Evolutionary conservation across 805 yeast genomes (phyloP).

Genomic region (Saccharomycopsis sp.): DNA sequence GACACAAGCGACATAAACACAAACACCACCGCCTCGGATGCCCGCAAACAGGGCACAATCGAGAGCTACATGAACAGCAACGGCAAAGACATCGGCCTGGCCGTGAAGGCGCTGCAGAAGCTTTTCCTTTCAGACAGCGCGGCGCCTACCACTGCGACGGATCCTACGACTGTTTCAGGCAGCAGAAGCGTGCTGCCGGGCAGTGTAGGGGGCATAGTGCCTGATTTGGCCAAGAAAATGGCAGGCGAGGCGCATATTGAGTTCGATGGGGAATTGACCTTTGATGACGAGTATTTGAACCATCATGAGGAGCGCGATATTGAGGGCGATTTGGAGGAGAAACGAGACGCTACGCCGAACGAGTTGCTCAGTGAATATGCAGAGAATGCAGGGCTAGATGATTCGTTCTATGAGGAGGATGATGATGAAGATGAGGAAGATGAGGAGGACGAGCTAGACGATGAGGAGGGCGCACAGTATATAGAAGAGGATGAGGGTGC

Average conservation of each 20-base stretch:
- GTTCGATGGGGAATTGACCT: constrained; percentile 3
- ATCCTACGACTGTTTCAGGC: constrained; percentile 2
- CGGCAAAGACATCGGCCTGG: constrained; percentile 23
- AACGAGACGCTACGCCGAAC: constrained; percentile 25
- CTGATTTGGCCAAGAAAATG: not conserved
- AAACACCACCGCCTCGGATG: not conserved
- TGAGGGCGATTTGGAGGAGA: constrained; percentile 21
- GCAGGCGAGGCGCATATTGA: not conserved
- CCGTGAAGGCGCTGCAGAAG: constrained; percentile 21
- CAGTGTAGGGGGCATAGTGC: constrained; percentile 5
- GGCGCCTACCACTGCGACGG: not conserved
- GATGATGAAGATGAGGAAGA: constrained; percentile 27
- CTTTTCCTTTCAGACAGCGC: not conserved
- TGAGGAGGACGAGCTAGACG: constrained; percentile 13
- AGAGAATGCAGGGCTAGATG: constrained; percentile 27
- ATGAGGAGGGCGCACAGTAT: constrained; percentile 21
- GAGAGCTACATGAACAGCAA: not conserved
- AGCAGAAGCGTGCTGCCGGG: constrained; percentile 20
- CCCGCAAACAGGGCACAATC: not conserved
- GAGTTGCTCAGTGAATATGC: constrained; percentile 18
- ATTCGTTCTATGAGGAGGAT: constrained; percentile 27
- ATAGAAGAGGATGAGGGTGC: constrained; percentile 25
- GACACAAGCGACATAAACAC: not conserved
- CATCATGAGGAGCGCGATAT: constrained; percentile 12
- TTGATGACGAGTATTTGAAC: constrained; percentile 17